A percentile compares a stretch with the other conserved stretches of the same genome.
Evolutionary conservation across 2,329 filamentous ascomycete species (phyloP).

Genomic region (Xylariaceae sp.): DNA sequence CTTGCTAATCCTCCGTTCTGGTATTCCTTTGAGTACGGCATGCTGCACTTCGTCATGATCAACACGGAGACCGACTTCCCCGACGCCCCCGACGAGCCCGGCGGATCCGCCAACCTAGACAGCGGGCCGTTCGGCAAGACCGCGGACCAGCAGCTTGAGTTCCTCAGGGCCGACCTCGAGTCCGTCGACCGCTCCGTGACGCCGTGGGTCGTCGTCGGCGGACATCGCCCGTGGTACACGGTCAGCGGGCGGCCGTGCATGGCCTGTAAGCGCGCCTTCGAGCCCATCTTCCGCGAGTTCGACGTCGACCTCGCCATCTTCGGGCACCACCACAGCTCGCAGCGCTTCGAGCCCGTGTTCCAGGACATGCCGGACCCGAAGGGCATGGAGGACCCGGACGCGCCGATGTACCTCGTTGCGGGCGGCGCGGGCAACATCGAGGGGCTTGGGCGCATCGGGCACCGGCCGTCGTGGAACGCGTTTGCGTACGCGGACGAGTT

Average conservation of each 20-base stretch:
- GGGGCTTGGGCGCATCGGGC: conserved; percentile 40
- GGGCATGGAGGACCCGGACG: conserved; percentile 37
- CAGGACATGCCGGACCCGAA: conserved; percentile 36
- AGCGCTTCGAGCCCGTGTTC: conserved; percentile 46
- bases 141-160: conserved; percentile 48
- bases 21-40: conserved; percentile 59
- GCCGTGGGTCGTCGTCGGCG: conserved; percentile 48
- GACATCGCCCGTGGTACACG: conserved; percentile 47
- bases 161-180: conserved; percentile 52
- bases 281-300: conserved; percentile 50
- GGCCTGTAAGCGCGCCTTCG: conserved; percentile 52
- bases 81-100: conserved; percentile 43
- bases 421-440: conserved; percentile 56
- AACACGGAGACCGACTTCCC: conserved; percentile 56
- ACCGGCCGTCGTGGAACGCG: conserved; percentile 40
- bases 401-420: conserved; percentile 53
- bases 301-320: conserved; percentile 55
- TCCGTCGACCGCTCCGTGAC: conserved; percentile 53
- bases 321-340: conserved; percentile 56
- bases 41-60: conserved; percentile 52
- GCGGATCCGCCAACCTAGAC: conserved; percentile 40
- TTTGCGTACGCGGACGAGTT: conserved; percentile 52
- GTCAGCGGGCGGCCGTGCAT: conserved; percentile 34
- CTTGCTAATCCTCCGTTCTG: conserved; percentile 53
- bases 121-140: conserved; percentile 46